Conservation (phyloP, 2,329 filamentous ascomycete genomes). For the Ascochyta clinopodiicola region DNA sequence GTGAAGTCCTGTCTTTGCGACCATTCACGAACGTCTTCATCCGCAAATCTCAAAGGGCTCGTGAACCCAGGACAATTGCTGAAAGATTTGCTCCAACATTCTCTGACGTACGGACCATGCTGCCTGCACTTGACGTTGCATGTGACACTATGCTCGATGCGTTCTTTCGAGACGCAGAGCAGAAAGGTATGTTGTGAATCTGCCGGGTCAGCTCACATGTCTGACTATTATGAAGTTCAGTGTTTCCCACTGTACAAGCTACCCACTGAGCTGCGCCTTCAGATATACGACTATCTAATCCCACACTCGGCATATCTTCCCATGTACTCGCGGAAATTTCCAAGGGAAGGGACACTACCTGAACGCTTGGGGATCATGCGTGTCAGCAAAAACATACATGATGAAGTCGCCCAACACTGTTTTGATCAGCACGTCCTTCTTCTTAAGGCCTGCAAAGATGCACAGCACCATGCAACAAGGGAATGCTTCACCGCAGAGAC, state of each 20-base stretch:
- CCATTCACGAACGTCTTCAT: constrained; percentile 23
- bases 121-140: constrained; percentile 25
- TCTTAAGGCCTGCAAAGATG: constrained; percentile 10
- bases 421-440: constrained; percentile 23
- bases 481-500: background rate
- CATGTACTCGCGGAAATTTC: background rate
- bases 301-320: constrained; percentile 21
- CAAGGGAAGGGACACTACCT: constrained; percentile 3
- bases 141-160: constrained; percentile 26
- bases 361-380: constrained; percentile 25
- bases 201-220: no score
- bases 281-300: constrained; percentile 26
- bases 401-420: constrained; percentile 25
- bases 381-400: constrained; percentile 22
- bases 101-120: constrained; percentile 26
- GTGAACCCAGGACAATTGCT: background rate
- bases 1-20: constrained; percentile 18
- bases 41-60: background rate
- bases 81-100: constrained; percentile 27
- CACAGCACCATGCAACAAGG: background rate
- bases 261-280: constrained; percentile 33
- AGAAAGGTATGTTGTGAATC: constrained; percentile 18
- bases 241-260: constrained; percentile 32
- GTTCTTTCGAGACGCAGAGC: constrained; percentile 20
- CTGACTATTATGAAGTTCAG: constrained; percentile 22